These are phyloP conservation scores for Diaporthe australafricana DNA, from an alignment of 2,329 filamentous ascomycete species.

Conservation along the genomic window DNA sequence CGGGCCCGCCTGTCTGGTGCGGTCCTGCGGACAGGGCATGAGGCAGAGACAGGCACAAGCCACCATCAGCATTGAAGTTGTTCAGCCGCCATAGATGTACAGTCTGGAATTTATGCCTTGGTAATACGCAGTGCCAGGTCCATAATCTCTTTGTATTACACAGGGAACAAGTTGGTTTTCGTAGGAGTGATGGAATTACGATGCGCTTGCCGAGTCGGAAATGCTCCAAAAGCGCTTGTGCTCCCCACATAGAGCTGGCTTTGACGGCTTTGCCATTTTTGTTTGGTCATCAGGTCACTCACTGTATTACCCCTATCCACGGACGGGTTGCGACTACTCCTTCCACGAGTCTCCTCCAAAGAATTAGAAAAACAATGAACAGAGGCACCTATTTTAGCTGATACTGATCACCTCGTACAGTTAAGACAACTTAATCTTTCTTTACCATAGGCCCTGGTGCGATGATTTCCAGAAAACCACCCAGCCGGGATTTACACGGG, in stretches of 20 bases:
- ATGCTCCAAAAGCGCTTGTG: neutral
- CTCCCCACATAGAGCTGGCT: neutral
- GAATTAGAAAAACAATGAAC: neutral
- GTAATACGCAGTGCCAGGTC: neutral
- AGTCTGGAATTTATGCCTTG: neutral
- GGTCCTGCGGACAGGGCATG: neutral
- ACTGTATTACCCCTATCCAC: neutral
- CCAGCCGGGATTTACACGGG: no score
- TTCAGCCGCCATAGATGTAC: neutral
- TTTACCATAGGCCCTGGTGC: no score
- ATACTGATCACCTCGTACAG: no score
- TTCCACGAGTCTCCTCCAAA: neutral
- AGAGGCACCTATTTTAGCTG: no score
- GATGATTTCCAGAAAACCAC: no score
- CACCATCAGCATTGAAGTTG: constrained; percentile 5
- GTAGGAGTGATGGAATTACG: neutral
- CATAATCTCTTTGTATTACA: neutral
- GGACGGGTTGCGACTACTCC: neutral
- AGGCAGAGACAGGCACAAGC: constrained; percentile 6
- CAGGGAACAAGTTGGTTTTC: neutral
- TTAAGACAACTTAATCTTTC: no score
- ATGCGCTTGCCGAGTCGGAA: neutral
- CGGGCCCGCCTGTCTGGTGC: neutral
- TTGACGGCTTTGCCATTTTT: neutral
- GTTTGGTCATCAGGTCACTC: neutral